Evolutionary conservation across 768 basidiomycete species (phyloP).

Genomic region (Agaricus bisporus): DNA sequence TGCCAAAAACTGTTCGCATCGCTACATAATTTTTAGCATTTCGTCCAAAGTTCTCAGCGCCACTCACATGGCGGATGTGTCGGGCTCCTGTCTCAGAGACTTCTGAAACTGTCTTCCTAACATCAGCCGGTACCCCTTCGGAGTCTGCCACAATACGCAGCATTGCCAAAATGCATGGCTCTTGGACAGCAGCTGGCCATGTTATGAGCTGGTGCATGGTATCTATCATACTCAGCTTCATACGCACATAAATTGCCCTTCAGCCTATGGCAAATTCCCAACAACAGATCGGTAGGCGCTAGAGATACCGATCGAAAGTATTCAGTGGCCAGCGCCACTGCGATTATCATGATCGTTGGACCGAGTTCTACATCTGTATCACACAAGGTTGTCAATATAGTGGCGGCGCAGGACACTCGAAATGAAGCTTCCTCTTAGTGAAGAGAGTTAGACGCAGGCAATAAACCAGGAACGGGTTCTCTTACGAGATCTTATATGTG

Average conservation of each 20-base stretch:
- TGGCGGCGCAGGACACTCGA: slow-evolving; percentile 37
- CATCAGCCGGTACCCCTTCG: slow-evolving; percentile 40
- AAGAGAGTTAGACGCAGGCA: slow-evolving; percentile 1
- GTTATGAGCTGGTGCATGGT: slow-evolving; percentile 3
- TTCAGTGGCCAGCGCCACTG: slow-evolving; percentile 28
- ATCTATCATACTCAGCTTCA: neutral
- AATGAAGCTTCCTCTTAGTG: slow-evolving; percentile 33
- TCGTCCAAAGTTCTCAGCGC: neutral
- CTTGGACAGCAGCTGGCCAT: slow-evolving; percentile 61
- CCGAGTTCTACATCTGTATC: slow-evolving; percentile 65
- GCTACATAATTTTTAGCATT: slow-evolving; percentile 29
- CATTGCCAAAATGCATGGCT: slow-evolving; percentile 68
- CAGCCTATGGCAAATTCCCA: slow-evolving; percentile 16
- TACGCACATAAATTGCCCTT: slow-evolving; percentile 16
- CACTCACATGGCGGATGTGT: slow-evolving; percentile 37
- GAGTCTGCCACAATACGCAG: slow-evolving; percentile 55
- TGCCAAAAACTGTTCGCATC: slow-evolving; percentile 62
- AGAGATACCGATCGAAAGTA: slow-evolving; percentile 12
- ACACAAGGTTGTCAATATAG: slow-evolving; percentile 31
- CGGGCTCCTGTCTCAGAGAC: slow-evolving; percentile 39
- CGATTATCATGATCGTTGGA: slow-evolving; percentile 37
- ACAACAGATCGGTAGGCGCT: slow-evolving; percentile 11
- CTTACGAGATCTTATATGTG: slow-evolving; percentile 45
- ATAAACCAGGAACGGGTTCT: neutral
- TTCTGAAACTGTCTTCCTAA: slow-evolving; percentile 34